These are phyloP conservation scores for Aciculoconidium aculeatum DNA, from an alignment of 805 yeast genomes.

Conservation along the genomic window DNA sequence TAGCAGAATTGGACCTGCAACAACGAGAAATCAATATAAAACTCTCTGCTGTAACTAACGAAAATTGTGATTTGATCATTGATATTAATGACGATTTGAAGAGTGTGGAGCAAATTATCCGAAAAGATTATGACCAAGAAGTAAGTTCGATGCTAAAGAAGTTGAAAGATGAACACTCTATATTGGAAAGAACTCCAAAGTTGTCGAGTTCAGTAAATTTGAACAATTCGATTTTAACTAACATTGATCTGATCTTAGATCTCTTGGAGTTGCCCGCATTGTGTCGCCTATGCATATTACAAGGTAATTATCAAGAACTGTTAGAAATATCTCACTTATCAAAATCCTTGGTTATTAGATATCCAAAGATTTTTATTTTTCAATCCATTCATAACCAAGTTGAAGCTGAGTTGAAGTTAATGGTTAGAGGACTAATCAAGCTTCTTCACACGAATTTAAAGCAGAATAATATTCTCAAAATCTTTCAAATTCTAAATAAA, in stretches of 20 bases:
- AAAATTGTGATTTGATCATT: constrained; percentile 42
- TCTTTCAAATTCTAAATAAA: constrained; percentile 67
- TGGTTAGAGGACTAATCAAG: constrained; percentile 67
- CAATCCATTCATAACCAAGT: constrained; percentile 45
- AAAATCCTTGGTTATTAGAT: constrained; percentile 61
- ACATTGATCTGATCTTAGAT: constrained; percentile 69
- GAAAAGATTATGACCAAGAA: constrained; percentile 11
- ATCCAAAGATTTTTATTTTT: constrained; percentile 54
- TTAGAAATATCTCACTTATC: constrained; percentile 76
- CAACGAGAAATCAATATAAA: constrained; percentile 43
- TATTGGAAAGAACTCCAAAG: constrained; percentile 9
- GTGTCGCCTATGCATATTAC: constrained; percentile 74
- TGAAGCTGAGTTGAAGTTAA: constrained; percentile 48
- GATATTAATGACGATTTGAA: constrained; percentile 31
- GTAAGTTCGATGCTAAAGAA: constrained; percentile 11
- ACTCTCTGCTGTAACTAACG: constrained; percentile 35
- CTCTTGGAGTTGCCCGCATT: constrained; percentile 80
- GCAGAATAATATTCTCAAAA: constrained; percentile 73
- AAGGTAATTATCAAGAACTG: constrained; percentile 86
- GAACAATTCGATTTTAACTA: constrained; percentile 41
- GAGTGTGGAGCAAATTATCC: constrained; percentile 10
- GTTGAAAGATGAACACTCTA: constrained; percentile 13
- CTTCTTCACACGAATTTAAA: constrained; percentile 70
- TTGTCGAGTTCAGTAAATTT: constrained; percentile 15
- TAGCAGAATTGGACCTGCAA: constrained; percentile 65